These are phyloP conservation scores for Didymella lethalis DNA, from an alignment of 2,329 filamentous ascomycete genomes.

Conservation along the genomic window DNA sequence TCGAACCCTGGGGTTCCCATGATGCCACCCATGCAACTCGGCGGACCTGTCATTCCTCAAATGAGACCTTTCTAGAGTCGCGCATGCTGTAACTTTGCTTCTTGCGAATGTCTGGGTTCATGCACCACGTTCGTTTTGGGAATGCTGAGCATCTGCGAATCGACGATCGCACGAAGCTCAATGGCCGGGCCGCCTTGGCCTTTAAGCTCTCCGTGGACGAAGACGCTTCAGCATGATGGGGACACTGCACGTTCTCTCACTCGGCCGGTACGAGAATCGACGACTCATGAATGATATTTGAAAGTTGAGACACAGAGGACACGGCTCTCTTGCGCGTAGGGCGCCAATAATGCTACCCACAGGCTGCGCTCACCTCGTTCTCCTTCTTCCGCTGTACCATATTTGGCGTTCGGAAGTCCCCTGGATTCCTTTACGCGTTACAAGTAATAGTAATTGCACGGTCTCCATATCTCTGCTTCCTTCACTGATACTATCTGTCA, in stretches of 20 bases:
- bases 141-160: background rate
- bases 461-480: conserved; percentile 7
- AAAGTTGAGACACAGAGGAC: background rate
- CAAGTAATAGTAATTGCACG: conserved; percentile 29
- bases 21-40: conserved; percentile 32
- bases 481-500: background rate
- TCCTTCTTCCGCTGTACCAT: conserved; percentile 20
- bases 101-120: conserved; percentile 5
- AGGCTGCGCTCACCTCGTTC: background rate
- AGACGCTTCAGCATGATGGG: background rate
- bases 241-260: background rate
- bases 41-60: conserved; percentile 37
- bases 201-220: background rate
- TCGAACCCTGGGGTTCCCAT: conserved; percentile 33
- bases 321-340: background rate
- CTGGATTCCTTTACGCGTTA: conserved; percentile 12
- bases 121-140: conserved; percentile 1
- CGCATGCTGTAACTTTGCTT: background rate
- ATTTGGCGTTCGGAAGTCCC: conserved; percentile 21
- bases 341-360: background rate
- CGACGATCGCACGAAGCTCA: background rate
- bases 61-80: conserved; percentile 40
- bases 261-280: conserved; percentile 9
- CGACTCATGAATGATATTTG: conserved; percentile 4
- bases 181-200: background rate